Evolutionary conservation across 2,329 filamentous ascomycete species (phyloP).

Genomic region (Raffaelea deltoideospora): DNA sequence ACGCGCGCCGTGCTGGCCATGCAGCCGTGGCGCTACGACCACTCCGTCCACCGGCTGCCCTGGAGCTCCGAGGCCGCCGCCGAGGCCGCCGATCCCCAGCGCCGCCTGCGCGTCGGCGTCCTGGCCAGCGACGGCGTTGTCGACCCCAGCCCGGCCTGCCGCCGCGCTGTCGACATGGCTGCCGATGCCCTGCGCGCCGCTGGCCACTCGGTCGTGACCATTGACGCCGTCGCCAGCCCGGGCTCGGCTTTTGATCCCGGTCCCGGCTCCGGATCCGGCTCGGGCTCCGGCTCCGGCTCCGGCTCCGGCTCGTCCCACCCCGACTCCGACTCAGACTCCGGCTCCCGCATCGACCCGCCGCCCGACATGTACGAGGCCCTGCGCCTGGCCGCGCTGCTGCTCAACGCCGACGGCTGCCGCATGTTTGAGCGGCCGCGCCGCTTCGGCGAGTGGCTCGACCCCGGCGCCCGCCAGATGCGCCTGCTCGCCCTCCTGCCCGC

Average conservation of each 20-base stretch:
- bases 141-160: constrained; percentile 72
- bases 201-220: constrained; percentile 59
- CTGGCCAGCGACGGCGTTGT: constrained; percentile 71
- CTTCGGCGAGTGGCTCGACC: constrained; percentile 64
- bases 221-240: too few relatives aligned
- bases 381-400: constrained; percentile 59
- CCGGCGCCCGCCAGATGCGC: constrained; percentile 60
- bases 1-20: constrained; percentile 62
- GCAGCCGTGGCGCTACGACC: constrained; percentile 81
- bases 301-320: not conserved
- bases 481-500: constrained; percentile 59
- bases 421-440: constrained; percentile 68
- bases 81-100: constrained; percentile 43
- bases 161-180: constrained; percentile 56
- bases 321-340: too few relatives aligned
- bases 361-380: constrained; percentile 64
- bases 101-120: constrained; percentile 54
- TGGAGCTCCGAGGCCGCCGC: constrained; percentile 53
- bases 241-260: too few relatives aligned
- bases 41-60: constrained; percentile 67
- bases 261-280: too few relatives aligned
- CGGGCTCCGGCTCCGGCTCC: too few relatives aligned
- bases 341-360: constrained; percentile 1
- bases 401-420: constrained; percentile 71
- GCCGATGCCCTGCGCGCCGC: constrained; percentile 51